phyloP scores from a whole-genome alignment of 2,329 filamentous ascomycete genomes.

The Trichophyton simii region DNA sequence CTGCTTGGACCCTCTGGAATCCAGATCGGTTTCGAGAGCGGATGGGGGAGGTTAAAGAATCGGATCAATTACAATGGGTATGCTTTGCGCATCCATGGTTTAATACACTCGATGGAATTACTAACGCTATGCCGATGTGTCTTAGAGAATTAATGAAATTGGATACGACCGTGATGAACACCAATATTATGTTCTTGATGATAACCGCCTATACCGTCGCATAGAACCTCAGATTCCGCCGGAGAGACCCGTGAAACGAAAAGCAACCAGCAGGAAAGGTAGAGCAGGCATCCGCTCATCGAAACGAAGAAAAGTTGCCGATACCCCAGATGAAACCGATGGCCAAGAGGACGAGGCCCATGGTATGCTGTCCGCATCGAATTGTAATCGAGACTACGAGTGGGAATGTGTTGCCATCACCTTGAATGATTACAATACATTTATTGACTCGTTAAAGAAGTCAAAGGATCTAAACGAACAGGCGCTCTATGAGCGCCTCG shows the following conservation, averaged over 20 bases:
- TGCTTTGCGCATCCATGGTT: slow-evolving; percentile 20
- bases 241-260: slow-evolving; percentile 43
- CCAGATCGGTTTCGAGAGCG: slow-evolving; percentile 75
- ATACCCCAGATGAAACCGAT: slow-evolving; percentile 34
- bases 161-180: slow-evolving; percentile 84
- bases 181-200: slow-evolving; percentile 80
- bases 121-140: neutral
- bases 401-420: slow-evolving; percentile 90
- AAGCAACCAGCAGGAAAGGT: slow-evolving; percentile 51
- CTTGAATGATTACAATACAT: slow-evolving; percentile 59
- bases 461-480: slow-evolving; percentile 79
- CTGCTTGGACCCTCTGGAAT: slow-evolving; percentile 77
- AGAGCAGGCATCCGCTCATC: slow-evolving; percentile 53
- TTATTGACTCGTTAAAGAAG: slow-evolving; percentile 59
- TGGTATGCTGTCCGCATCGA: slow-evolving; percentile 14
- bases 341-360: slow-evolving; percentile 29
- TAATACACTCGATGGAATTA: neutral
- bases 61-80: slow-evolving; percentile 75
- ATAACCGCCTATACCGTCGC: slow-evolving; percentile 80
- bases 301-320: slow-evolving; percentile 53
- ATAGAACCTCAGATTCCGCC: slow-evolving; percentile 58
- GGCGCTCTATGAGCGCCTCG: slow-evolving; percentile 55
- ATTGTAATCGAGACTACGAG: slow-evolving; percentile 47
- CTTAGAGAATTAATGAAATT: slow-evolving; percentile 34
- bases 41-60: slow-evolving; percentile 70